Evolutionary conservation across 768 basidiomycete species (phyloP), one percentile per base, ranked within the genome.

Genomic region (Gloeostereum incarnatum): DNA sequence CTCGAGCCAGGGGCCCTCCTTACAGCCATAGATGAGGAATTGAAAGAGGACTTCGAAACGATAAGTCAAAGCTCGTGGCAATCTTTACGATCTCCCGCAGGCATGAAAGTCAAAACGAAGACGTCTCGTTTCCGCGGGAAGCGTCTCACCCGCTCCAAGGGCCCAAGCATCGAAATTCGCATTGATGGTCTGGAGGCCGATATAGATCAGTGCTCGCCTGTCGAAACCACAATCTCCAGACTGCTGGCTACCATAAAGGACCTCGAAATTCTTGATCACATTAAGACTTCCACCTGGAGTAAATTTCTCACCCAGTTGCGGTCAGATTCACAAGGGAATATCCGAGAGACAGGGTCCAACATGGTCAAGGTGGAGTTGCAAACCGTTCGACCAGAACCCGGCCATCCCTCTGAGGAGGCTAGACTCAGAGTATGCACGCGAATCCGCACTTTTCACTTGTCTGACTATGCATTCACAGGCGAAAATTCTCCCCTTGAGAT

Each of bases 281-380:
- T 99, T 68, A 92, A 88, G 65, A 93, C 92, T 0, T 97, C 92
- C 6, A 97, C 96, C 0, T 99, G 96, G 96, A 86, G 81, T 62
- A 98, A 94, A 56, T 98, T 99, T 56, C 62, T 99, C 42, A 93
- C 91, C 3, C 77, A 78, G 38, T 68, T 96, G 53, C 75, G 83
- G 26, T 71, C 83, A 5, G 91, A 94, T 60, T 79, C 86, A 11
- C 75, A 75, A 39, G 94, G 94, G 0, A 88, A 93, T 52, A 63
- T 92, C 9, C 74, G 92, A 23, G 91, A 96, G 61, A 91, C 87
- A 4, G 88, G 77, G 35, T 93, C 91, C 4, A 77, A 87, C 50
- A 98, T 99, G 94, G 79, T 89, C n/a, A 76, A 82, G 19, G 61
- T 93, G 6, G 90, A 94, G 52, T 56, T 98, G 34, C 68, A 69